Conservation (phyloP, 2,329 filamentous ascomycete species). For the Cladosporium sphaerospermum region DNA sequence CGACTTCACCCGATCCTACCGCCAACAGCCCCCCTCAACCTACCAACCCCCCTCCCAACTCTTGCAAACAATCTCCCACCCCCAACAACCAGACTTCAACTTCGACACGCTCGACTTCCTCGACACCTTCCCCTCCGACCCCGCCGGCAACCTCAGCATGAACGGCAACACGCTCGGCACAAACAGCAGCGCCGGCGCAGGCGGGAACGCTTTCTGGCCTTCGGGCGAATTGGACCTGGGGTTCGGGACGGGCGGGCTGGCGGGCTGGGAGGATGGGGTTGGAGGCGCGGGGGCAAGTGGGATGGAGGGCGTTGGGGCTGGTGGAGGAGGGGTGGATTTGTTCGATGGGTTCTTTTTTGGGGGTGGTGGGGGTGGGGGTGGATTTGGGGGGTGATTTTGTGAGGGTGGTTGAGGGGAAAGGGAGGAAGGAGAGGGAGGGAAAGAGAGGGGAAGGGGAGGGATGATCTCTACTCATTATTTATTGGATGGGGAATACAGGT, state of each 20-base stretch:
- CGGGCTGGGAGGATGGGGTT: slow-evolving; percentile 32
- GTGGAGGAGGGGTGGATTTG: slow-evolving; percentile 38
- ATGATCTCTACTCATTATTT: not conserved
- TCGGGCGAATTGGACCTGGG: slow-evolving; percentile 13
- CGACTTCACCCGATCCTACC: not conserved
- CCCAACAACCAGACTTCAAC: slow-evolving; percentile 14
- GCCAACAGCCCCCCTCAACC: not conserved
- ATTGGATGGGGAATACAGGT: no score
- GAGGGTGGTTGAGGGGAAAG: not conserved
- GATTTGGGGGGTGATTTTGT: not conserved
- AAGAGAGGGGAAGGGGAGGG: not conserved
- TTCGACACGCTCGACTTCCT: slow-evolving; percentile 50
- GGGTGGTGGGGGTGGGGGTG: slow-evolving; percentile 26
- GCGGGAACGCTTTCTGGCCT: slow-evolving; percentile 3
- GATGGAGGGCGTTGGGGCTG: slow-evolving; percentile 3
- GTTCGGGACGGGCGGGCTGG: slow-evolving; percentile 23
- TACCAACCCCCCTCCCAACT: not conserved
- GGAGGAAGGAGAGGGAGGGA: not conserved
- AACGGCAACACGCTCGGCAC: not conserved
- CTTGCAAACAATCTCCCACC: slow-evolving; percentile 14
- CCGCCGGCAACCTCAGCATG: not conserved
- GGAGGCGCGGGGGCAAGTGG: slow-evolving; percentile 6
- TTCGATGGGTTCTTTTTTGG: slow-evolving; percentile 72
- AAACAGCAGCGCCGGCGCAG: not conserved
- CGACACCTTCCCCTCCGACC: slow-evolving; percentile 37